Conservation (phyloP, 2,329 filamentous ascomycete species). For the Colletotrichum salicis region DNA sequence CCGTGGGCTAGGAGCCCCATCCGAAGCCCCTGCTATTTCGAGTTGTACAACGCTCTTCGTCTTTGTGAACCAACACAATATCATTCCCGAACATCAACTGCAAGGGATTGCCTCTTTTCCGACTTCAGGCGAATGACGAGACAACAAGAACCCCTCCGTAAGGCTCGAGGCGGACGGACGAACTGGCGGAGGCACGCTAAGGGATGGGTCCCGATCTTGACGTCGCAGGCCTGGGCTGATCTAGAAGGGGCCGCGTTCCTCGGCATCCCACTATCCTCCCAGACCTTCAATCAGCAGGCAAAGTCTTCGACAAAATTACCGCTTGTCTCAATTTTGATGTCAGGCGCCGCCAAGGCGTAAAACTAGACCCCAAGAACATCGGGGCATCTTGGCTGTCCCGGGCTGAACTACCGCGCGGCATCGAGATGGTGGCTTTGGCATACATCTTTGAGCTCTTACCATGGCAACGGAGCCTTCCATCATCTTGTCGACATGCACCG, state of each 20-base stretch:
- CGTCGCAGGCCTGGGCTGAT: conserved; percentile 3
- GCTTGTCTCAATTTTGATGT: not conserved
- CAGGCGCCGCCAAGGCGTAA: not conserved
- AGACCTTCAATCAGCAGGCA: not conserved
- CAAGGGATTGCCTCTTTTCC: not conserved
- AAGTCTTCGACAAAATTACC: not conserved
- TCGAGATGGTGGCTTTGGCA: not conserved
- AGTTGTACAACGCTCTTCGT: not conserved
- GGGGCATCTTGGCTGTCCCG: not conserved
- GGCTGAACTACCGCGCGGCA: not conserved
- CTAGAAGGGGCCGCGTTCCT: conserved; percentile 2
- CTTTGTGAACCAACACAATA: not conserved
- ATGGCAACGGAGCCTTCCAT: too few relatives aligned
- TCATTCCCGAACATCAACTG: not conserved
- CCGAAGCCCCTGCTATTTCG: not conserved
- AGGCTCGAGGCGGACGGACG: not conserved
- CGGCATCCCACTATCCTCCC: not conserved
- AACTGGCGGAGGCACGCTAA: not conserved
- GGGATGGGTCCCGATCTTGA: conserved; percentile 6
- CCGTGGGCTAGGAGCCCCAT: conserved; percentile 1
- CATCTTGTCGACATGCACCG: not conserved
- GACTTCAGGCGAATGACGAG: conserved; percentile 1
- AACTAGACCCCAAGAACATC: not conserved
- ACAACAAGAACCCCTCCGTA: not conserved
- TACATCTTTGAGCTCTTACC: not conserved